Evolutionary conservation across 345 rosid genomes (phyloP).

Genomic region (Chamaenerion angustifolium): DNA sequence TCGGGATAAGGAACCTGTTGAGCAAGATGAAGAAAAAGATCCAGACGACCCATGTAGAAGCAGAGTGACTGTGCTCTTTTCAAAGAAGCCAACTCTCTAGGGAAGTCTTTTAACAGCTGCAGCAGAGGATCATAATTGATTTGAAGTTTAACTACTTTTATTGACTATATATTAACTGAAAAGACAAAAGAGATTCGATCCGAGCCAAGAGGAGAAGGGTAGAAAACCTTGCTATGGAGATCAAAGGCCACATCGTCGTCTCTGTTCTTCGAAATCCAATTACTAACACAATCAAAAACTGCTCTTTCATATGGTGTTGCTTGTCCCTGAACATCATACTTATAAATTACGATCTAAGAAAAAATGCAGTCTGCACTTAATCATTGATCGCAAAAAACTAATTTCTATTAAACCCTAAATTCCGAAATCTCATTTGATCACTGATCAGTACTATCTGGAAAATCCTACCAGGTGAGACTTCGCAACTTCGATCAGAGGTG

Average conservation of each 20-base stretch:
- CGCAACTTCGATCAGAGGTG: constrained; percentile 35
- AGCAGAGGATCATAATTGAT: constrained; percentile 8
- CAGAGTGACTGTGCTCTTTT: constrained; percentile 64
- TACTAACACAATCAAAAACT: constrained; percentile 40
- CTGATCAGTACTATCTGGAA: neutral
- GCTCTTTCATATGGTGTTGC: constrained; percentile 68
- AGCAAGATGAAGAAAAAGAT: constrained; percentile 43
- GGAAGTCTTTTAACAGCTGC: constrained; percentile 60
- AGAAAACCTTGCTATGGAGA: constrained; percentile 44
- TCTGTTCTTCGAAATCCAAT: constrained; percentile 40
- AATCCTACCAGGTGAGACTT: constrained; percentile 38
- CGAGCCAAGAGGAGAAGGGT: neutral
- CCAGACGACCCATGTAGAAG: constrained; percentile 70
- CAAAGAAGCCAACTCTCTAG: constrained; percentile 55
- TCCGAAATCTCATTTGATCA: neutral
- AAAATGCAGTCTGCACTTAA: neutral
- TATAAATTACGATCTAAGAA: neutral
- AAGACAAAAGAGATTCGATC: neutral
- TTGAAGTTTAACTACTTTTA: neutral
- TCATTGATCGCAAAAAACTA: neutral
- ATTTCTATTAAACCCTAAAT: neutral
- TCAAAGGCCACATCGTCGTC: constrained; percentile 61
- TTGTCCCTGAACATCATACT: constrained; percentile 31
- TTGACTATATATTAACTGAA: neutral
- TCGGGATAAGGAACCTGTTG: constrained; percentile 32